These are phyloP conservation scores for Ophiocordyceps australis DNA, from an alignment of 2,329 filamentous ascomycete genomes.

Conservation along the genomic window DNA sequence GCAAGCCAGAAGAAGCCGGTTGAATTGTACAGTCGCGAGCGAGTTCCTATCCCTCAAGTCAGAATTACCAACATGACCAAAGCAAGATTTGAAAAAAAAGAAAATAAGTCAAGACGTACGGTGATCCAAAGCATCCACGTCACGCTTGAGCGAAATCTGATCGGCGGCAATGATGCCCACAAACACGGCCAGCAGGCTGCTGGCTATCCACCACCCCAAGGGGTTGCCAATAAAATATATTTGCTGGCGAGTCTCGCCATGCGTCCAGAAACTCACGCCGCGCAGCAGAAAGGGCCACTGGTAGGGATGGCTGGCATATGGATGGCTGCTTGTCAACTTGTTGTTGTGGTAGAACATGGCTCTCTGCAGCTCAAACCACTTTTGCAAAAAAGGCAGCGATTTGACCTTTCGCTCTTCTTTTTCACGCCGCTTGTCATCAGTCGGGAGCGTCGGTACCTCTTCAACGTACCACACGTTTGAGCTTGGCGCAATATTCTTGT, in stretches of 20 bases:
- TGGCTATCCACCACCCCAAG: constrained; percentile 91
- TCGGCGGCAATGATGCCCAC: constrained; percentile 83
- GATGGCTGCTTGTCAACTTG: constrained; percentile 89
- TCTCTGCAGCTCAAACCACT: constrained; percentile 91
- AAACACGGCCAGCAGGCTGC: constrained; percentile 82
- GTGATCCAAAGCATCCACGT: constrained; percentile 80
- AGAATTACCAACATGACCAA: too few species aligned
- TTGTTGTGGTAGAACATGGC: constrained; percentile 99
- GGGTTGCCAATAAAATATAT: constrained; percentile 99
- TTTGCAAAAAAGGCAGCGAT: constrained; percentile 70
- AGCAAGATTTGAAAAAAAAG: not conserved
- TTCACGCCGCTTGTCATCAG: constrained; percentile 52
- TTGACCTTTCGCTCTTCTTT: constrained; percentile 69
- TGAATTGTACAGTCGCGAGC: constrained; percentile 90
- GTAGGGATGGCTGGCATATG: constrained; percentile 86
- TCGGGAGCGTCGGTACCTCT: constrained; percentile 64
- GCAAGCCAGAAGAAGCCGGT: constrained; percentile 98
- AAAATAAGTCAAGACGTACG: constrained; percentile 42
- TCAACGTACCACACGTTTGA: constrained; percentile 94
- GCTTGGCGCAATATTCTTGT: constrained; percentile 80
- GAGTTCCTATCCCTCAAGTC: constrained; percentile 70
- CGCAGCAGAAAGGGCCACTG: constrained; percentile 96
- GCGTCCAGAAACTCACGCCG: constrained; percentile 98
- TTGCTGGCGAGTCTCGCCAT: constrained; percentile 84
- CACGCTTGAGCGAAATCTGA: constrained; percentile 81